These are phyloP conservation scores for Oldenlandia corymbosa DNA, from an alignment of 257 asterid species.

Conservation along the genomic window DNA sequence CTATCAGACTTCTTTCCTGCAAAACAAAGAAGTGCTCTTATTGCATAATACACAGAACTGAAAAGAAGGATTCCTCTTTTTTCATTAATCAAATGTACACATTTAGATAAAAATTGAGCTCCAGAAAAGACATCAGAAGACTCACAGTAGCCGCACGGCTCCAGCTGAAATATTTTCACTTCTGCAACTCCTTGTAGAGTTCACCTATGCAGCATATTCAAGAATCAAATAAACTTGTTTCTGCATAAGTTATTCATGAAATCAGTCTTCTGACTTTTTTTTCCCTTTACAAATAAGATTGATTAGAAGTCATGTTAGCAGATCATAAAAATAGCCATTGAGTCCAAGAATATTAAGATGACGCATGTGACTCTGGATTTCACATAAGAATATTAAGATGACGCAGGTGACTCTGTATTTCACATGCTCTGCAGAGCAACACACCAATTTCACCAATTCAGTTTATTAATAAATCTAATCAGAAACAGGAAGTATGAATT, in stretches of 20 bases:
- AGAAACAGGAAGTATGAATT: too few species aligned
- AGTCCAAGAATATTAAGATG: slow-evolving; percentile 90
- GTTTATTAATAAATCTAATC: too few species aligned
- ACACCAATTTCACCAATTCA: too few species aligned
- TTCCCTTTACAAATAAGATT: not conserved
- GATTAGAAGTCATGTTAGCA: slow-evolving; percentile 33
- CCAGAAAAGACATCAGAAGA: slow-evolving; percentile 9
- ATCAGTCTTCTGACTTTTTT: slow-evolving; percentile 9
- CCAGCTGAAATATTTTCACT: slow-evolving; percentile 78
- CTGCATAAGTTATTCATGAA: slow-evolving; percentile 38
- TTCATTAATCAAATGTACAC: not conserved
- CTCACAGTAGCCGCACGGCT: slow-evolving; percentile 91
- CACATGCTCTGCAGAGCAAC: slow-evolving; percentile 95
- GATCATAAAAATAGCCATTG: slow-evolving; percentile 90
- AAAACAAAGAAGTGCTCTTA: too few species aligned
- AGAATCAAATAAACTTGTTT: slow-evolving; percentile 85
- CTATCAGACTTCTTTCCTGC: too few species aligned
- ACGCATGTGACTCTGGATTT: slow-evolving; percentile 85
- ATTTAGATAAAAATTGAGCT: not conserved
- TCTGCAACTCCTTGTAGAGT: slow-evolving; percentile 82
- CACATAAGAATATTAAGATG: too few species aligned
- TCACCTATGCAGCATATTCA: slow-evolving; percentile 93
- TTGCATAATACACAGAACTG: too few species aligned
- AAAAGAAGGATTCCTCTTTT: too few species aligned
- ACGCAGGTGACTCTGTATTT: too few species aligned